Evolutionary conservation across 371 early-diverging fungal genomes (phyloP).

Genomic region (Capniomyces stellatus): DNA sequence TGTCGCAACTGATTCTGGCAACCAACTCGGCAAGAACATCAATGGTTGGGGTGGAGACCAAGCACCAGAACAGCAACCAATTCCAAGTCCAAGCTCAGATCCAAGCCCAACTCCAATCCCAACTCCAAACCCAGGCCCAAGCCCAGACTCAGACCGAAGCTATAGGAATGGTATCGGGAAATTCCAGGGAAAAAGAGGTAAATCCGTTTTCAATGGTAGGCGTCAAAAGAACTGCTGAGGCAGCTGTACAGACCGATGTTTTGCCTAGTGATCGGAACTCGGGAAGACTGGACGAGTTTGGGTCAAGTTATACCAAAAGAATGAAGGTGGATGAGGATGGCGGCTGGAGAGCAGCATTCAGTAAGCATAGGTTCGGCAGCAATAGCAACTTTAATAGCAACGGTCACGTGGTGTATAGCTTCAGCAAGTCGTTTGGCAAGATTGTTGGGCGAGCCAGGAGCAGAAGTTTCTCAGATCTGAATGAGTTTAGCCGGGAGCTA

Average conservation of each 20-base stretch:
- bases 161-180: too few relatives aligned
- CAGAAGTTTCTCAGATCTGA: too few relatives aligned
- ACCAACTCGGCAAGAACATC: neutral
- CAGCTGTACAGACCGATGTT: neutral
- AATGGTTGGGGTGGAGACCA: neutral
- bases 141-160: too few relatives aligned
- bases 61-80: neutral
- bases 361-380: neutral
- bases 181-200: too few relatives aligned
- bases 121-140: too few relatives aligned
- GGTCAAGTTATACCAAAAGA: neutral
- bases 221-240: neutral
- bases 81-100: too few relatives aligned
- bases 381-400: neutral
- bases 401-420: neutral
- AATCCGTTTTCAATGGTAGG: too few relatives aligned
- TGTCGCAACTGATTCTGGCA: conserved; percentile 1
- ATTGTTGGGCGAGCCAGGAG: too few relatives aligned
- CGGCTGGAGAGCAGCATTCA: neutral
- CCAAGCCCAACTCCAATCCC: too few relatives aligned
- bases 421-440: too few relatives aligned
- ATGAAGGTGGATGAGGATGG: neutral
- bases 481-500: too few relatives aligned
- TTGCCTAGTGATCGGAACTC: neutral
- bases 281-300: neutral